A percentile compares a stretch with the other conserved stretches of the same genome.
Evolutionary conservation across 2,329 filamentous ascomycete species (phyloP).

Genomic region (Helicocarpus griseus): DNA sequence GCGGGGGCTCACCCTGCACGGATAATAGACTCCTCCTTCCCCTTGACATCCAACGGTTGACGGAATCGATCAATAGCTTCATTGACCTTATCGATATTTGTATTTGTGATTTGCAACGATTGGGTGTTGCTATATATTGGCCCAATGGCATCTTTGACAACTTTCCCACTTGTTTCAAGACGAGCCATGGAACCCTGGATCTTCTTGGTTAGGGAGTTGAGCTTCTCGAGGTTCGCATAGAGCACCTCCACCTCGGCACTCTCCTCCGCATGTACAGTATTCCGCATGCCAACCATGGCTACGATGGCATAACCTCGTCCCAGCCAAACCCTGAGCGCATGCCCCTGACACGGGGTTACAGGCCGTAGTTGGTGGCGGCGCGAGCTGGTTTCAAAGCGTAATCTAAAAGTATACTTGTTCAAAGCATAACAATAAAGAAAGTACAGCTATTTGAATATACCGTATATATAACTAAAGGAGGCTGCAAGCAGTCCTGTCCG

Average conservation of each 20-base stretch:
- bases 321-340: background rate
- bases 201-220: slow-evolving; percentile 85
- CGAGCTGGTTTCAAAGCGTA: too few species aligned
- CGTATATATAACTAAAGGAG: too few species aligned
- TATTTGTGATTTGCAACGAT: slow-evolving; percentile 74
- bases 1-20: slow-evolving; percentile 53
- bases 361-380: too few species aligned
- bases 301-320: background rate
- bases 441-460: too few species aligned
- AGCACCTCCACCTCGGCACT: slow-evolving; percentile 59
- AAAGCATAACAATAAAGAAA: too few species aligned
- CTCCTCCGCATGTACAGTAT: slow-evolving; percentile 54
- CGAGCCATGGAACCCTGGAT: slow-evolving; percentile 80
- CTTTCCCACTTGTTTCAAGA: slow-evolving; percentile 79
- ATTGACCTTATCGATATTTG: slow-evolving; percentile 79
- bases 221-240: slow-evolving; percentile 72
- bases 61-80: slow-evolving; percentile 79
- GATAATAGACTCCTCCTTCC: slow-evolving; percentile 84
- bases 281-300: slow-evolving; percentile 46
- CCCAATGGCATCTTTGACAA: slow-evolving; percentile 81
- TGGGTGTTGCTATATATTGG: slow-evolving; percentile 90
- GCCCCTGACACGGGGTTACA: background rate
- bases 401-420: too few species aligned
- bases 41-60: slow-evolving; percentile 86
- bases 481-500: too few species aligned